A percentile compares a stretch with the other conserved stretches of the same genome.
phyloP scores from a whole-genome alignment of 148 eudicot genomes.

The Rhododendron ferrugineum region DNA sequence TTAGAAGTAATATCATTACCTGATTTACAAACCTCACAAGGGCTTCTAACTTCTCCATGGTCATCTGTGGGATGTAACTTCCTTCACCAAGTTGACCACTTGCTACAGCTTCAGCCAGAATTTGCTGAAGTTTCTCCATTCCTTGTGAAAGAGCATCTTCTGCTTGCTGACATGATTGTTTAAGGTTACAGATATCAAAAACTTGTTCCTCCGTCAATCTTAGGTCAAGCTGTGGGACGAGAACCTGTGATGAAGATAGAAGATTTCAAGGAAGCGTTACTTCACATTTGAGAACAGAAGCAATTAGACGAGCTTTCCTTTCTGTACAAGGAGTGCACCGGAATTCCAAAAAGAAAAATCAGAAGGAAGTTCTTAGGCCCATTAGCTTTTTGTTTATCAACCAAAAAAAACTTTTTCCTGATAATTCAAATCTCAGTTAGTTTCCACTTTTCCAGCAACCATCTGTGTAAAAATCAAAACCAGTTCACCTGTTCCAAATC shows the following conservation, averaged over 20 bases:
- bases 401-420: neutral
- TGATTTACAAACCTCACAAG: constrained; percentile 72
- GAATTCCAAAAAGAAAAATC: neutral
- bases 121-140: constrained; percentile 62
- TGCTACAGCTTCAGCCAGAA: constrained; percentile 54
- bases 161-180: constrained; percentile 79
- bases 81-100: constrained; percentile 59
- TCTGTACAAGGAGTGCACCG: neutral
- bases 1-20: constrained; percentile 32
- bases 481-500: neutral
- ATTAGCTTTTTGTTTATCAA: neutral
- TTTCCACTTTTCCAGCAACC: neutral
- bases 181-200: constrained; percentile 45
- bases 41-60: constrained; percentile 69
- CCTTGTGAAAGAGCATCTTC: constrained; percentile 54
- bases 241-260: constrained; percentile 41
- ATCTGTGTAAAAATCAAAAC: neutral
- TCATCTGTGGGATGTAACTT: constrained; percentile 59
- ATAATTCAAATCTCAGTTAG: neutral
- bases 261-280: neutral
- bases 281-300: neutral
- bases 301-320: neutral
- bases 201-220: constrained; percentile 52
- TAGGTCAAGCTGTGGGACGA: constrained; percentile 64
- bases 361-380: neutral